Percentiles rank a stretch among this genome's conserved stretches.
Evolutionary conservation across 805 yeast genomes (phyloP).

Genomic region (Metschnikowia aberdeeniae): DNA sequence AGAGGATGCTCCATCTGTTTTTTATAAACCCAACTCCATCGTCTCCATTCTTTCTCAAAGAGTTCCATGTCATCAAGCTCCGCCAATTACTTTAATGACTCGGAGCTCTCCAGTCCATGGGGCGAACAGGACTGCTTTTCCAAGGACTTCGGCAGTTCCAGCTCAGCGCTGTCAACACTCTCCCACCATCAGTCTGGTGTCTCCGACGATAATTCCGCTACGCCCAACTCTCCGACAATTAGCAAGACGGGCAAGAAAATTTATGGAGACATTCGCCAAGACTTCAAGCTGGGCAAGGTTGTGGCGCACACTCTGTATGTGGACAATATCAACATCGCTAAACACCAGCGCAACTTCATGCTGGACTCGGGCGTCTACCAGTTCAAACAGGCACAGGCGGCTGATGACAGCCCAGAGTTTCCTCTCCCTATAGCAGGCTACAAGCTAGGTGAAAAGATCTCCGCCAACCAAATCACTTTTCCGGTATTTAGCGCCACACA

Average conservation of each 20-base stretch:
- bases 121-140: background rate
- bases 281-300: conserved; percentile 12
- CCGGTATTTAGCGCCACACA: conserved; percentile 19
- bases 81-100: background rate
- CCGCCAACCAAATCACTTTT: conserved; percentile 10
- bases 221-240: conserved; percentile 1
- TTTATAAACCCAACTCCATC: background rate
- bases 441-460: conserved; percentile 18
- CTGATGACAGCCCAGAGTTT: conserved; percentile 14
- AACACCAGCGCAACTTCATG: conserved; percentile 20
- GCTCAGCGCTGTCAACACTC: conserved; percentile 13
- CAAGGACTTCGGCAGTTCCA: conserved; percentile 7
- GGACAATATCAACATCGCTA: conserved; percentile 22
- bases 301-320: conserved; percentile 24
- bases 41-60: background rate
- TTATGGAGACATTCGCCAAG: conserved; percentile 4
- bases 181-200: conserved; percentile 7
- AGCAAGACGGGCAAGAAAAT: conserved; percentile 5
- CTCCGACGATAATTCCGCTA: conserved; percentile 8
- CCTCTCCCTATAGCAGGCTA: conserved; percentile 22
- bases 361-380: conserved; percentile 11
- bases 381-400: conserved; percentile 6
- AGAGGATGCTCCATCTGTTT: background rate
- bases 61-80: conserved; percentile 1
- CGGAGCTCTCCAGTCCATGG: conserved; percentile 1